A percentile compares a stretch with the other conserved stretches of the same genome.
Evolutionary conservation across 495 filamentous ascomycete species (phyloP).

Genomic region (Aspergillus hancockii): DNA sequence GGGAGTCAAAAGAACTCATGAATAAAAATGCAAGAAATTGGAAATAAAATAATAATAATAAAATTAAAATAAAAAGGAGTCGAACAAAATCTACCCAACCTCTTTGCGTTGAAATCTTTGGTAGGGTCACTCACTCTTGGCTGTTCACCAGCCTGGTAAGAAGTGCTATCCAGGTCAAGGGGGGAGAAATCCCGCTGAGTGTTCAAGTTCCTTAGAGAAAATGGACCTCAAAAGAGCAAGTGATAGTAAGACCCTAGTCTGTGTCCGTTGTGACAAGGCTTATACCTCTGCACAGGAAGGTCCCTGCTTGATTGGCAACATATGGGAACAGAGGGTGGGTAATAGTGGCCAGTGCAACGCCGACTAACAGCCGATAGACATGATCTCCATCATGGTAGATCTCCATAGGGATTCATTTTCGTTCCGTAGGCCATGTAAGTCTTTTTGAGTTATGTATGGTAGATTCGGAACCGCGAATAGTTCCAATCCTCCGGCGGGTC

Average conservation of each 20-base stretch:
- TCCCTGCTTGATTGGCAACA: slow-evolving; percentile 16
- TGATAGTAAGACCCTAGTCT: slow-evolving; percentile 13
- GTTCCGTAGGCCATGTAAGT: slow-evolving; percentile 12
- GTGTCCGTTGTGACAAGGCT: slow-evolving; percentile 31
- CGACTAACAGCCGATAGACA: slow-evolving; percentile 46
- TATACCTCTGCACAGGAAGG: slow-evolving; percentile 23
- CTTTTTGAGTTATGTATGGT: slow-evolving; percentile 14
- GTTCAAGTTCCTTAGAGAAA: slow-evolving; percentile 1
- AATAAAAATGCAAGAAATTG: background rate
- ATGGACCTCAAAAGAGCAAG: slow-evolving; percentile 12
- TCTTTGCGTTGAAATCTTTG: background rate
- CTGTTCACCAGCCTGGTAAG: background rate
- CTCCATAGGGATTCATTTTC: slow-evolving; percentile 20
- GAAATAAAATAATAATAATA: slow-evolving; percentile 2
- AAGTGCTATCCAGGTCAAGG: background rate
- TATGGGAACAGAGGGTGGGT: slow-evolving; percentile 23
- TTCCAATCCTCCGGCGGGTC: slow-evolving; percentile 24
- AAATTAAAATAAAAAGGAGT: slow-evolving; percentile 4
- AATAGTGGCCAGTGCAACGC: slow-evolving; percentile 42
- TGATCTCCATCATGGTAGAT: slow-evolving; percentile 46
- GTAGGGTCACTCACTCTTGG: background rate
- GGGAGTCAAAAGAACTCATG: background rate
- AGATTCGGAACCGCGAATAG: slow-evolving; percentile 23
- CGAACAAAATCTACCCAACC: background rate
- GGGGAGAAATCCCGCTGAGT: slow-evolving; percentile 5